phyloP scores from a whole-genome alignment of 2,329 filamentous ascomycete species.

The Lasiodiplodia theobromae region DNA sequence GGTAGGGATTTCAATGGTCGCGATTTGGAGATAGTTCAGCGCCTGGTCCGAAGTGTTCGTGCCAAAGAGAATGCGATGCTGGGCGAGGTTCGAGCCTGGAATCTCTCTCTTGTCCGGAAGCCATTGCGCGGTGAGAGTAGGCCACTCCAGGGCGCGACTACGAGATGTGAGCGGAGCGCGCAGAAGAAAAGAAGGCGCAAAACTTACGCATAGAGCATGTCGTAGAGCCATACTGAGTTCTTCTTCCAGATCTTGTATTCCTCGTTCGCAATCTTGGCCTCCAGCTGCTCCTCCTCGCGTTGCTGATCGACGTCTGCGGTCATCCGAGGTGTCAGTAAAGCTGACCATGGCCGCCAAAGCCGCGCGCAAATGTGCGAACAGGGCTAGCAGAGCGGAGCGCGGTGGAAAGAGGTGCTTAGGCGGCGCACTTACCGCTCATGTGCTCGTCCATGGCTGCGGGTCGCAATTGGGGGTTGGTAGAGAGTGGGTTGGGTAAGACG shows the following conservation, averaged over 20 bases:
- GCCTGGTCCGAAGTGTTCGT: slow-evolving; percentile 90
- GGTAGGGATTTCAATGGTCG: slow-evolving; percentile 91
- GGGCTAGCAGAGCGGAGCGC: not conserved
- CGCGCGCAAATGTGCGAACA: not conserved
- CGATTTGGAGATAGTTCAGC: slow-evolving; percentile 93
- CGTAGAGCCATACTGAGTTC: slow-evolving; percentile 97
- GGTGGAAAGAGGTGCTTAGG: not conserved
- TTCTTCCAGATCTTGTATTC: slow-evolving; percentile 99
- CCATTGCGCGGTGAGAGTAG: slow-evolving; percentile 97
- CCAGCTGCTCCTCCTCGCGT: slow-evolving; percentile 72
- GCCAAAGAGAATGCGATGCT: slow-evolving; percentile 88
- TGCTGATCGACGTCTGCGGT: slow-evolving; percentile 52
- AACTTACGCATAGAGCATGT: slow-evolving; percentile 84
- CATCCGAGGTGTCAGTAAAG: not conserved
- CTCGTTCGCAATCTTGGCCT: slow-evolving; percentile 94
- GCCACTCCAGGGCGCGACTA: slow-evolving; percentile 94
- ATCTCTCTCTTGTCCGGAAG: slow-evolving; percentile 88
- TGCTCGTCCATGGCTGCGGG: slow-evolving; percentile 44
- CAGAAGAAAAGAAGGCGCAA: not conserved
- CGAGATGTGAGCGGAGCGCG: slow-evolving; percentile 4
- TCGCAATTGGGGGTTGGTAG: slow-evolving; percentile 12
- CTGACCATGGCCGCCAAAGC: not conserved
- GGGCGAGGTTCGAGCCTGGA: slow-evolving; percentile 84
- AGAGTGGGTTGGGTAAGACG: not conserved
- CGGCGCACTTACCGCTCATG: slow-evolving; percentile 43